Conservation (phyloP, 2,329 filamentous ascomycete species). For the Dothideomycetidae sp. region DNA sequence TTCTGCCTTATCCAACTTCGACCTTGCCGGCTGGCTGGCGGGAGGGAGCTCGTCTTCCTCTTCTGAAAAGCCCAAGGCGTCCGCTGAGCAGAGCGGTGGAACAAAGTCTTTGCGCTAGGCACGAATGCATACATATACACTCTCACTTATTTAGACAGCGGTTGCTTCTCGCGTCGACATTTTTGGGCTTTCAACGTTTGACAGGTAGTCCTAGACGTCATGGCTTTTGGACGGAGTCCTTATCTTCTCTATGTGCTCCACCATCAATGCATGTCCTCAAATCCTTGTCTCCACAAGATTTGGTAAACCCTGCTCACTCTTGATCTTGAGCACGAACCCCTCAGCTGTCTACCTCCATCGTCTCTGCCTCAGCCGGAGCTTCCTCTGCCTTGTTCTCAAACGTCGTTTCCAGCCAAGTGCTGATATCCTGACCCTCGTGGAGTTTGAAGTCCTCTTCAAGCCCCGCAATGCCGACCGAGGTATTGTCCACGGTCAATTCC, state of each 20-base stretch:
- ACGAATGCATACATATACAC: too few relatives aligned
- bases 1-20: constrained; percentile 47
- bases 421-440: constrained; percentile 77
- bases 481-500: constrained; percentile 94
- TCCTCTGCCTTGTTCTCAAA: constrained; percentile 32
- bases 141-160: too few relatives aligned
- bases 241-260: too few relatives aligned
- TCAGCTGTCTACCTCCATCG: constrained; percentile 42
- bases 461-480: constrained; percentile 76
- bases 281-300: too few relatives aligned
- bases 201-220: too few relatives aligned
- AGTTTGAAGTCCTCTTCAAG: constrained; percentile 82
- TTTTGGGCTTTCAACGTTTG: too few relatives aligned
- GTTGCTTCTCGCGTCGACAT: too few relatives aligned
- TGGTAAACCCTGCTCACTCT: too few relatives aligned
- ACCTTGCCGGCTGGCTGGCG: constrained; percentile 55
- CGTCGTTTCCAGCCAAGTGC: constrained; percentile 66
- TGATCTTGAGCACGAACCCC: too few relatives aligned
- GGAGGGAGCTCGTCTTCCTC: constrained; percentile 28
- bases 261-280: too few relatives aligned
- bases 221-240: too few relatives aligned
- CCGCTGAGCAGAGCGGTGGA: neutral
- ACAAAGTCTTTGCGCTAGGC: constrained; percentile 6
- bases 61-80: neutral
- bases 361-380: constrained; percentile 28